phyloP scores from a whole-genome alignment of 2,329 filamentous ascomycete species.

The Beauveria pseudobassiana region DNA sequence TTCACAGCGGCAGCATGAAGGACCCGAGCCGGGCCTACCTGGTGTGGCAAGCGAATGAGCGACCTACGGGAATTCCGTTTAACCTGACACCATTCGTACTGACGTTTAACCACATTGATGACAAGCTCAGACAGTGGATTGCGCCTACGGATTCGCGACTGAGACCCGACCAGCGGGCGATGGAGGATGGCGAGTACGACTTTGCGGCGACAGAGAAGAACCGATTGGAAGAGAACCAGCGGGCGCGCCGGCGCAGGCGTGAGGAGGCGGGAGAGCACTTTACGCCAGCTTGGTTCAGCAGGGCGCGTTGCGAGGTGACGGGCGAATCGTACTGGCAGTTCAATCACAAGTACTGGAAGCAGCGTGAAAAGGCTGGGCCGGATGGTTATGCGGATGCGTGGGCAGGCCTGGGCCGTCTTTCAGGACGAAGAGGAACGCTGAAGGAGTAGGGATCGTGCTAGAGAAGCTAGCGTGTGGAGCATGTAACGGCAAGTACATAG shows the following conservation, averaged over 20 bases:
- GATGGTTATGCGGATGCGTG: constrained; percentile 52
- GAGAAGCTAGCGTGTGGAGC: not conserved
- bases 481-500: not conserved
- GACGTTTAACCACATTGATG: constrained; percentile 85
- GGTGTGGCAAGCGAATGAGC: constrained; percentile 82
- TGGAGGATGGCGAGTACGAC: constrained; percentile 98
- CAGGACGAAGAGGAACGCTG: constrained; percentile 20
- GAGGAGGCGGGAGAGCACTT: constrained; percentile 79
- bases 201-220: constrained; percentile 91
- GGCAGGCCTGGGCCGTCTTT: constrained; percentile 72
- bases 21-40: constrained; percentile 74
- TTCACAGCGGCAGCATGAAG: constrained; percentile 45
- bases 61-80: constrained; percentile 83
- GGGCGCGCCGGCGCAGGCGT: constrained; percentile 62
- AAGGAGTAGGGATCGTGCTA: not conserved
- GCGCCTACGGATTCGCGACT: constrained; percentile 92
- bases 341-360: constrained; percentile 80
- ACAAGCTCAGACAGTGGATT: constrained; percentile 67
- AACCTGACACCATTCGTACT: constrained; percentile 95
- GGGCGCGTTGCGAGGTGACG: constrained; percentile 65
- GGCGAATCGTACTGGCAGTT: constrained; percentile 89
- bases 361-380: constrained; percentile 57
- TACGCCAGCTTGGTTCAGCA: constrained; percentile 75
- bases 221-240: constrained; percentile 84
- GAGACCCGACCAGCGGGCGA: constrained; percentile 88